phyloP scores from a whole-genome alignment of 2,329 filamentous ascomycete species.

The Massarina eburnea region DNA sequence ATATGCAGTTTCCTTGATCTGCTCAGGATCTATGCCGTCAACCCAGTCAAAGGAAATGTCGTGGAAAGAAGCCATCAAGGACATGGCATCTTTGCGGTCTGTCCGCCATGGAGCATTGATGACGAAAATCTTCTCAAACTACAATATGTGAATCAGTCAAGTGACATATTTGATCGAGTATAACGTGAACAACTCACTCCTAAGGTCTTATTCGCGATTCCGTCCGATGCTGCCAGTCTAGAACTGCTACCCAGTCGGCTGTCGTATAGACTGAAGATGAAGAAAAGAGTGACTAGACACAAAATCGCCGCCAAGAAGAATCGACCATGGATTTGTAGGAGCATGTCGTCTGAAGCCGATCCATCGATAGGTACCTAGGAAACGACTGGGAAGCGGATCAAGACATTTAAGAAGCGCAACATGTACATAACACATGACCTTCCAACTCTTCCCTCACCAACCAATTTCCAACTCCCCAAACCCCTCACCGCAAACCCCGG shows the following conservation, averaged over 20 bases:
- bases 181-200: constrained; percentile 16
- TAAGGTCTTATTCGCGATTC: constrained; percentile 21
- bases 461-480: neutral
- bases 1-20: constrained; percentile 36
- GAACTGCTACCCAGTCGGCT: neutral
- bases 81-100: constrained; percentile 56
- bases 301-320: constrained; percentile 9
- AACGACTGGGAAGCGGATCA: neutral
- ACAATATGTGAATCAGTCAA: neutral
- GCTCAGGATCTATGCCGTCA: constrained; percentile 47
- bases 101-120: constrained; percentile 55
- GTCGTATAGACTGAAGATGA: constrained; percentile 10
- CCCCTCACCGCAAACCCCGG: neutral
- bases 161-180: neutral
- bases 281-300: constrained; percentile 11
- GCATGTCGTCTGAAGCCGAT: constrained; percentile 13
- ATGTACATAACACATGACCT: constrained; percentile 1
- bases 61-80: constrained; percentile 51
- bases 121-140: constrained; percentile 58
- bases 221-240: constrained; percentile 3
- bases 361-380: neutral
- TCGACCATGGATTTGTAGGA: constrained; percentile 13
- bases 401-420: neutral
- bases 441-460: no score
- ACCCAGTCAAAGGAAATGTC: constrained; percentile 51